These are phyloP conservation scores for Chrysophaeum taylorii DNA, from an alignment of 352 stramenopile species.

Conservation along the genomic window DNA sequence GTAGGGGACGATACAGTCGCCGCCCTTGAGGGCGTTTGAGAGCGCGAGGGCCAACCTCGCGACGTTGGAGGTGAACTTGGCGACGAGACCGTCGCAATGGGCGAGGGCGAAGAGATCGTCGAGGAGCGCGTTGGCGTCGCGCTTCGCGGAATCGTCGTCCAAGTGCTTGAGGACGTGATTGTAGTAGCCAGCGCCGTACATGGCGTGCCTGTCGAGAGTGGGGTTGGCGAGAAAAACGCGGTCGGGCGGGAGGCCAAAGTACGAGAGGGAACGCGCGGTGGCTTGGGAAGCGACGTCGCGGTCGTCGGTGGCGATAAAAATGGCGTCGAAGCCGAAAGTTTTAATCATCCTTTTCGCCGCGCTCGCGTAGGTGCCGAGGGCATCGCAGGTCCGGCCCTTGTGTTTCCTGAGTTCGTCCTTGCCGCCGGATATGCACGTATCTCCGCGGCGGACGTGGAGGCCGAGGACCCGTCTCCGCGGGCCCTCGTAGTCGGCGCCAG, in stretches of 20 bases:
- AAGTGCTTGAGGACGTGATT: background rate
- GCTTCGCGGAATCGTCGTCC: background rate
- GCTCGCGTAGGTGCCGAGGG: background rate
- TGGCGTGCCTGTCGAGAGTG: background rate
- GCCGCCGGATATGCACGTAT: constrained; percentile 2
- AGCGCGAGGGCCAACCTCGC: constrained; percentile 1
- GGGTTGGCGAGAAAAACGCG: background rate
- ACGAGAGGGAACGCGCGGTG: background rate
- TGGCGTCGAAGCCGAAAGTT: background rate
- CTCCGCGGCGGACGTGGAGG: constrained; percentile 3
- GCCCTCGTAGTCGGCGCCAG: too few relatives aligned
- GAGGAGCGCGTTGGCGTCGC: background rate
- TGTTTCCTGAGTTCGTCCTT: background rate
- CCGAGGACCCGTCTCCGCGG: background rate
- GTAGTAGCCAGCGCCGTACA: constrained; percentile 12
- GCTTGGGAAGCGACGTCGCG: background rate
- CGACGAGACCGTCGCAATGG: background rate
- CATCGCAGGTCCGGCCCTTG: constrained; percentile 6
- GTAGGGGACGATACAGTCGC: constrained; percentile 11
- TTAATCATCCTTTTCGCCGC: background rate
- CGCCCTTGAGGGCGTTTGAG: background rate
- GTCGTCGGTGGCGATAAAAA: constrained; percentile 10
- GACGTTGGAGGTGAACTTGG: constrained; percentile 12
- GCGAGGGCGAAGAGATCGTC: constrained; percentile 9
- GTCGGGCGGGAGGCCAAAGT: background rate